phyloP scores from a whole-genome alignment of 2,329 filamentous ascomycete genomes.

The Penicillium expansum region DNA sequence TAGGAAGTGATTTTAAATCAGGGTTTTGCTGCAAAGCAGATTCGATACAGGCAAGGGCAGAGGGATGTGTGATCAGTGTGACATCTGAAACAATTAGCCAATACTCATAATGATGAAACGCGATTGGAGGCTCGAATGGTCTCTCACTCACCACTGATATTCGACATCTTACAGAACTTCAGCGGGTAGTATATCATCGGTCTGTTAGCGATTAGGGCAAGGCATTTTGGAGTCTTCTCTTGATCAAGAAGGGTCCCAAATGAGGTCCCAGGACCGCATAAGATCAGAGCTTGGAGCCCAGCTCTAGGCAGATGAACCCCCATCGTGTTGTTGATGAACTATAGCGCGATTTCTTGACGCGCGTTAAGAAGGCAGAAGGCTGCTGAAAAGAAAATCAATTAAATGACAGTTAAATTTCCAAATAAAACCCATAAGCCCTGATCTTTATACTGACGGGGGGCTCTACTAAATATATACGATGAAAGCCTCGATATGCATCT shows the following conservation, averaged over 20 bases:
- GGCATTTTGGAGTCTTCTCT: not conserved
- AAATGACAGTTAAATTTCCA: not conserved
- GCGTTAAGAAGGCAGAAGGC: not conserved
- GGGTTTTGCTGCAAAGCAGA: not conserved
- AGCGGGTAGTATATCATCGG: slow-evolving; percentile 2
- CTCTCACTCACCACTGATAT: not conserved
- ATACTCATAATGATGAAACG: too few species aligned
- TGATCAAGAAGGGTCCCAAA: not conserved
- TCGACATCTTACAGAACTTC: not conserved
- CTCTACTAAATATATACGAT: not conserved
- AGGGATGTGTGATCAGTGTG: not conserved
- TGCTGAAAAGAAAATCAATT: not conserved
- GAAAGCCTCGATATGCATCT: not conserved
- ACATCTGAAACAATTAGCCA: not conserved
- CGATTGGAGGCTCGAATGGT: not conserved
- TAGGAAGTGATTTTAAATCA: not conserved
- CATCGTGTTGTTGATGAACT: not conserved
- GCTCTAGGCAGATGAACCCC: not conserved
- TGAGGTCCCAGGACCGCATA: not conserved
- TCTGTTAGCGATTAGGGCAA: not conserved
- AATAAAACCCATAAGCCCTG: not conserved
- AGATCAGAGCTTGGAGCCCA: not conserved
- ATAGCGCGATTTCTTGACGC: not conserved
- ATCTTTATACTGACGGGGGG: not conserved
- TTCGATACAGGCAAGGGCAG: not conserved